Evolutionary conservation across 257 asterid species (phyloP), one percentile per base, ranked within the genome.

Genomic region (Nicotiana obtusifolia): DNA sequence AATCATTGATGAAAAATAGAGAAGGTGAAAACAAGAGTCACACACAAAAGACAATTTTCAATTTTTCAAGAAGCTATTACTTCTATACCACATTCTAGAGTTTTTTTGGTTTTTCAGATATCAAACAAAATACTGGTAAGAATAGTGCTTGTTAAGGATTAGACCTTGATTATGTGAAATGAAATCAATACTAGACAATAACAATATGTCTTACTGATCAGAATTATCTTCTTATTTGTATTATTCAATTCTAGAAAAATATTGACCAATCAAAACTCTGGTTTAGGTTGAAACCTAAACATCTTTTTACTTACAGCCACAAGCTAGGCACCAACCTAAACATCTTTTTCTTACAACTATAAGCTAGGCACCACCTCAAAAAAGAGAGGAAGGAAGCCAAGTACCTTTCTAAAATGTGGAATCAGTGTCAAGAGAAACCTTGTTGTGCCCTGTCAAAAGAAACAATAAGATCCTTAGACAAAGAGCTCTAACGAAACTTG

Each of bases 331-430:
- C 5, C 26, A 67, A 10, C 15, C 10, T 9, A 67, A 67, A 67
- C 53, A 67, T 9, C 28, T 67, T 4, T 67, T 65, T 66, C 53
- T 19, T 19, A 19, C 17, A 67, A 67, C 10, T 9, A 31, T 16
- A 67, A 33, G 28, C 26, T 3, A 60, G 30, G 65, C 16, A 60
- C 5, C 26, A 8, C 44, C 22, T n/a, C 56, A 33, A 73, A 9
- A 54, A 82, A 54, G 78, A 65, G 64, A 81, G 67, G 73, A 59
- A 17, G 1, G 66, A 85, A 65, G 14, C n/a, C 20, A 33, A 28
- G 68, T 87, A 96, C 98, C 99, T 94, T 93, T 88, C 99, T 85
- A 88, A 96, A 96, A 86, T 94, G 93, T 13, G 98, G 99, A 84
- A 96, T 96, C 59, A 87, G 76, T 60, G 98, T 96, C 78, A 94